These are phyloP conservation scores for Rhodotorula toruloides DNA, from an alignment of 768 basidiomycete genomes.

Conservation along the genomic window DNA sequence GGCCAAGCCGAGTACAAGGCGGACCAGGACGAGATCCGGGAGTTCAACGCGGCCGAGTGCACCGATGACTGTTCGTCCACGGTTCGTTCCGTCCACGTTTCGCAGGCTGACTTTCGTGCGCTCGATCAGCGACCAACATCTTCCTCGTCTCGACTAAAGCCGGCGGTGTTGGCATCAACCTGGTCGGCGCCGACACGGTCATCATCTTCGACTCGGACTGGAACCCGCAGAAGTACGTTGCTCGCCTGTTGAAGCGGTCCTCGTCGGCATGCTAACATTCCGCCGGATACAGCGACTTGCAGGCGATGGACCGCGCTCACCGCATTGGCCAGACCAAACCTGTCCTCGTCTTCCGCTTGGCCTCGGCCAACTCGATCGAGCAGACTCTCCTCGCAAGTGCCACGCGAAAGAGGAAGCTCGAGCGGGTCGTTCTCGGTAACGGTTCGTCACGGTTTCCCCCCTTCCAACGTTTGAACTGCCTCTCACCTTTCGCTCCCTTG, in stretches of 20 bases:
- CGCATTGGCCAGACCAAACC: slow-evolving; percentile 90
- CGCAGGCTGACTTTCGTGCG: slow-evolving; percentile 49
- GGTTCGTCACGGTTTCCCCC: slow-evolving; percentile 49
- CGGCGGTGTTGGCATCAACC: slow-evolving; percentile 73
- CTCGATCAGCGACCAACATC: slow-evolving; percentile 43
- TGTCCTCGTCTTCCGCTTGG: slow-evolving; percentile 80
- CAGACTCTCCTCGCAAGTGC: slow-evolving; percentile 72
- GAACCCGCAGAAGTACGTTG: slow-evolving; percentile 47
- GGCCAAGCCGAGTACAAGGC: slow-evolving; percentile 49
- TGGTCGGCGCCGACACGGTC: slow-evolving; percentile 79
- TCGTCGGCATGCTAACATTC: slow-evolving; percentile 48
- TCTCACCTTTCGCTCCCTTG: slow-evolving; percentile 49
- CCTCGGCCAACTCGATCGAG: slow-evolving; percentile 84
- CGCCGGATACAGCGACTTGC: slow-evolving; percentile 92
- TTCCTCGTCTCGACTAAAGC: slow-evolving; percentile 77
- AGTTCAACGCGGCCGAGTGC: slow-evolving; percentile 58
- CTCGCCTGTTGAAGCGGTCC: slow-evolving; percentile 33
- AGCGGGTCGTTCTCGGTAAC: slow-evolving; percentile 91
- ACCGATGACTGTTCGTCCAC: slow-evolving; percentile 54
- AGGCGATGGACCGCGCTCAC: slow-evolving; percentile 85
- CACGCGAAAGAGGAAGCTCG: slow-evolving; percentile 63
- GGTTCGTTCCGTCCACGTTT: slow-evolving; percentile 33
- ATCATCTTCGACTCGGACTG: slow-evolving; percentile 92
- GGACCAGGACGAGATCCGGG: slow-evolving; percentile 63
- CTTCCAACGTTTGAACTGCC: not conserved